phyloP scores from a whole-genome alignment of 768 basidiomycete genomes.

The Tylopilus balloui region DNA sequence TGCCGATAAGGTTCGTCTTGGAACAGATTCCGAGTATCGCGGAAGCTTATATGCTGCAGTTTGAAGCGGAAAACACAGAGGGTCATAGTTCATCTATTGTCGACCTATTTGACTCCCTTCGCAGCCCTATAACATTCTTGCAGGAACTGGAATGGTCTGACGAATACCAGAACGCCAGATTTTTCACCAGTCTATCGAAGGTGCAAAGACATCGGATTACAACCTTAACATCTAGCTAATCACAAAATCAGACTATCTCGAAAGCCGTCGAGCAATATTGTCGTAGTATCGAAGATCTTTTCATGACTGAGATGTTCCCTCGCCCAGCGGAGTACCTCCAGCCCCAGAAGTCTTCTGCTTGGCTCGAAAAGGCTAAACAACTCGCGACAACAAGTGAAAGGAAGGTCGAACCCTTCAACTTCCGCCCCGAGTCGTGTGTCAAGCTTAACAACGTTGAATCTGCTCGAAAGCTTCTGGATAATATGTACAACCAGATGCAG shows the following conservation, averaged over 20 bases:
- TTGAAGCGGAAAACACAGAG: conserved; percentile 71
- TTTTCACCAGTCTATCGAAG: conserved; percentile 86
- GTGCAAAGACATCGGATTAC: conserved; percentile 36
- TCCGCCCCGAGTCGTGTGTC: conserved; percentile 89
- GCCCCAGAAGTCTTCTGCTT: conserved; percentile 82
- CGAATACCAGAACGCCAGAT: conserved; percentile 80
- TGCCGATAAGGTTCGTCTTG: conserved; percentile 63
- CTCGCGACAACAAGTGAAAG: conserved; percentile 77
- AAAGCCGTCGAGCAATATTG: conserved; percentile 93
- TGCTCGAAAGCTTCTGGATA: conserved; percentile 85
- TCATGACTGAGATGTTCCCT: conserved; percentile 95
- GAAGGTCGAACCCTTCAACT: conserved; percentile 93
- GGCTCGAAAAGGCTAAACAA: conserved; percentile 81
- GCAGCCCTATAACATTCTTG: conserved; percentile 85
- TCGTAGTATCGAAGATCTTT: conserved; percentile 77
- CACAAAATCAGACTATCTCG: conserved; percentile 65
- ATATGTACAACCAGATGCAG: conserved; percentile 88
- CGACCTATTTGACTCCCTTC: conserved; percentile 91
- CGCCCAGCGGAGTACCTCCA: conserved; percentile 73
- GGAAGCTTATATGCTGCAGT: conserved; percentile 38
- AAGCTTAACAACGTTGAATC: conserved; percentile 97
- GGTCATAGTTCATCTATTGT: conserved; percentile 96
- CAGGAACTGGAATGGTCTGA: conserved; percentile 92
- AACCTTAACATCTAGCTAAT: not conserved
- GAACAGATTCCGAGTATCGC: not conserved